Evolutionary conservation across 2,329 filamentous ascomycete species (phyloP).

Genomic region (Didymella pinodella): DNA sequence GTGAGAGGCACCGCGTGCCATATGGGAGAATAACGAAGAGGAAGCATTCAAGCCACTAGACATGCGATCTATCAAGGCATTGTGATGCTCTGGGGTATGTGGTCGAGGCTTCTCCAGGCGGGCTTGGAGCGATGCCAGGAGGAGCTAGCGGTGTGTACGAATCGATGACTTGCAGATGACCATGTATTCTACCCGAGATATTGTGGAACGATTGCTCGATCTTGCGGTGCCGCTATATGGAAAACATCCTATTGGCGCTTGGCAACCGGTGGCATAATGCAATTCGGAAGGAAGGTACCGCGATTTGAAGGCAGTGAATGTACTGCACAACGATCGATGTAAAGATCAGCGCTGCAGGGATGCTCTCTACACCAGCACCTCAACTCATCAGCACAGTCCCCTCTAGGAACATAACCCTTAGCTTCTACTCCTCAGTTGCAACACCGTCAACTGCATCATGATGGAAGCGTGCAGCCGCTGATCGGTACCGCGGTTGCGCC

Average conservation of each 20-base stretch:
- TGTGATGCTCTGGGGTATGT: neutral
- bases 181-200: neutral
- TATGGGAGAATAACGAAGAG: conserved; percentile 3
- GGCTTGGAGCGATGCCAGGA: conserved; percentile 1
- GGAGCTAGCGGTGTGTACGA: conserved; percentile 7
- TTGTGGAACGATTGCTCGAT: conserved; percentile 4
- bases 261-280: neutral
- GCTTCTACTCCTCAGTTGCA: neutral
- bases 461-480: conserved; percentile 4
- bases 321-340: neutral
- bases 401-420: neutral
- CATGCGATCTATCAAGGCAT: neutral
- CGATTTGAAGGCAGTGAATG: neutral
- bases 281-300: neutral
- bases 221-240: neutral
- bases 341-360: neutral
- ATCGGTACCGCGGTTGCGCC: conserved; percentile 13
- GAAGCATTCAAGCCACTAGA: neutral
- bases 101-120: conserved; percentile 5
- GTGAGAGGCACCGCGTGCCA: neutral
- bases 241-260: neutral
- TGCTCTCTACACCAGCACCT: neutral
- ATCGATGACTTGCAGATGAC: conserved; percentile 15
- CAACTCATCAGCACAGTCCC: neutral
- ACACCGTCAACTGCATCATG: neutral